These are phyloP conservation scores for Dactylellina parvicollis DNA, from an alignment of 2,329 filamentous ascomycete genomes.

Conservation along the genomic window DNA sequence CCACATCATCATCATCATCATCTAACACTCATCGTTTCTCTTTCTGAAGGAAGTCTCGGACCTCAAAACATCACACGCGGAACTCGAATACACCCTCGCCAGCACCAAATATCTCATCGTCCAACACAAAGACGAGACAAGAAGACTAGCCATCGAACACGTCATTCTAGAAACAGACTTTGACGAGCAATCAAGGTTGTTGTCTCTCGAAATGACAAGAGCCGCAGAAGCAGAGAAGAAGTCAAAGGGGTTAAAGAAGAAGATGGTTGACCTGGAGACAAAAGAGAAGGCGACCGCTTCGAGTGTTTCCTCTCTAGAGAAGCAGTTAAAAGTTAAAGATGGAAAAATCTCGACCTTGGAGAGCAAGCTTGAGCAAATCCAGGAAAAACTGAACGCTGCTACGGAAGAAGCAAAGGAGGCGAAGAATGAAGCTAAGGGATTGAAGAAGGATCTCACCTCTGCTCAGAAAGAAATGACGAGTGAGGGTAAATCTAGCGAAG, in stretches of 20 bases:
- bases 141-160: constrained; percentile 44
- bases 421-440: constrained; percentile 46
- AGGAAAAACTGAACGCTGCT: constrained; percentile 52
- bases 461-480: constrained; percentile 41
- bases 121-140: constrained; percentile 41
- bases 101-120: constrained; percentile 37
- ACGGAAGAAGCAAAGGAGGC: constrained; percentile 60
- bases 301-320: constrained; percentile 58
- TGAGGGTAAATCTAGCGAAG: constrained; percentile 43
- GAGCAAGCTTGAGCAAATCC: constrained; percentile 62
- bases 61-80: constrained; percentile 45
- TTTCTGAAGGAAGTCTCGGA: constrained; percentile 34
- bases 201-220: constrained; percentile 47
- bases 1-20: neutral
- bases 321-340: constrained; percentile 64
- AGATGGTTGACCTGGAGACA: constrained; percentile 28
- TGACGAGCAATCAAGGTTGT: constrained; percentile 35
- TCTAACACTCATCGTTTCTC: constrained; percentile 4
- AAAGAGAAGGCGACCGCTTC: constrained; percentile 12
- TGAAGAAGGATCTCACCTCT: constrained; percentile 48
- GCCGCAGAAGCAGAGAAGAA: constrained; percentile 35
- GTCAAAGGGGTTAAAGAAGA: constrained; percentile 35
- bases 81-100: constrained; percentile 52
- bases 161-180: constrained; percentile 47
- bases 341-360: constrained; percentile 64